phyloP scores from a whole-genome alignment of 2,329 filamentous ascomycete species.

The Xylariales sp. region DNA sequence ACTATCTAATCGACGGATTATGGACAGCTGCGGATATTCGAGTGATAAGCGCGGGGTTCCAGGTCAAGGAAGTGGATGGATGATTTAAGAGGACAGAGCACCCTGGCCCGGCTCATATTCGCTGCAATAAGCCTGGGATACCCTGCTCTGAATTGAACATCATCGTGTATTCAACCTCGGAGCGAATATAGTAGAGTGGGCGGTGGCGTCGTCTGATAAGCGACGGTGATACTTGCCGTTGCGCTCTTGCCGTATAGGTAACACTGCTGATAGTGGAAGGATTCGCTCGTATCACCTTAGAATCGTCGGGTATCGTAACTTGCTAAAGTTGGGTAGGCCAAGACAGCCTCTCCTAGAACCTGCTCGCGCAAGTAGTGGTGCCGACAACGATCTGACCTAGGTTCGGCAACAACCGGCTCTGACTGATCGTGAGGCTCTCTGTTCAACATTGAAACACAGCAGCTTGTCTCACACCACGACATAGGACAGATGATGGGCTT shows the following conservation, averaged over 20 bases:
- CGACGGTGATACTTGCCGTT: no score
- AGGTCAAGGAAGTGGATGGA: not conserved
- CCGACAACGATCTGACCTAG: conserved; percentile 1
- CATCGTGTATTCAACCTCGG: no score
- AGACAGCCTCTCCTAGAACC: conserved; percentile 1
- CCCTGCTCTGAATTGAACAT: no score
- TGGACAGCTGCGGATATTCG: conserved; percentile 2
- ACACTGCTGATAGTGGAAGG: not conserved
- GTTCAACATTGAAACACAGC: not conserved
- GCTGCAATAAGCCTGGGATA: not conserved
- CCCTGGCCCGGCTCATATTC: not conserved
- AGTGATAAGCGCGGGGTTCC: conserved; percentile 6
- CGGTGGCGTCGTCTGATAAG: no score
- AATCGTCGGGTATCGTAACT: no score
- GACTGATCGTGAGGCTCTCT: conserved; percentile 1
- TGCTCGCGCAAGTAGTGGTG: conserved; percentile 4
- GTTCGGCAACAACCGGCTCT: not conserved
- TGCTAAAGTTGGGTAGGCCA: not conserved
- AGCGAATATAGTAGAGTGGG: no score
- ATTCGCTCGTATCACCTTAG: not conserved
- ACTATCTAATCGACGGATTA: no score
- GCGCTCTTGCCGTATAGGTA: conserved; percentile 1
- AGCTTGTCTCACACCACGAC: not conserved
- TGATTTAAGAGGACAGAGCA: not conserved
- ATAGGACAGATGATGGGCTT: not conserved